Conservation (phyloP, 1,284 basidiomycete species). For the Erythrobasidium hasegawianum region DNA sequence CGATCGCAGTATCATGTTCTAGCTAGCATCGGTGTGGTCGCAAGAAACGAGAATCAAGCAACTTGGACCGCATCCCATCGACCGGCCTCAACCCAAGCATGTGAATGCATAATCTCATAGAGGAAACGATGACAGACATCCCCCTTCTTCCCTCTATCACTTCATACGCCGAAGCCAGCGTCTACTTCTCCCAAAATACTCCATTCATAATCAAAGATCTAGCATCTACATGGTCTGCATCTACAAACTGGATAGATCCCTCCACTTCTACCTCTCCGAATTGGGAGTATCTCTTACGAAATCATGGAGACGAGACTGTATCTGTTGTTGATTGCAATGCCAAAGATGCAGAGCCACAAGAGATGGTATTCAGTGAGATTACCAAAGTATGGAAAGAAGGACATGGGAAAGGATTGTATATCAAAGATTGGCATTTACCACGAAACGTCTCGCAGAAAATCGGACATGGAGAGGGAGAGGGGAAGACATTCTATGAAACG, state of each 20-base stretch:
- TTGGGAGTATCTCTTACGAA: conserved; percentile 14
- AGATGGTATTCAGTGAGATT: conserved; percentile 49
- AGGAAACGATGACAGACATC: conserved; percentile 4
- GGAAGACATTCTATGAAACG: conserved; percentile 51
- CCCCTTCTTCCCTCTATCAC: conserved; percentile 14
- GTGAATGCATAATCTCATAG: too few species aligned
- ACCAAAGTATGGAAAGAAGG: conserved; percentile 50
- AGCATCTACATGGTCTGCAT: conserved; percentile 11
- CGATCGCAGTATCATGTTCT: too few species aligned
- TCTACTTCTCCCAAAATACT: conserved; percentile 18
- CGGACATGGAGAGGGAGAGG: too few species aligned
- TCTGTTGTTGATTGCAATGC: conserved; percentile 24
- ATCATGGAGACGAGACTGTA: conserved; percentile 26
- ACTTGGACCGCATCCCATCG: too few species aligned
- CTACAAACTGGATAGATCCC: conserved; percentile 14
- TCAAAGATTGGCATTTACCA: conserved; percentile 59
- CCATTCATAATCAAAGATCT: conserved; percentile 28
- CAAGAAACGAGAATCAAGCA: too few species aligned
- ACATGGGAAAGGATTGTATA: conserved; percentile 50
- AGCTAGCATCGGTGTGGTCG: too few species aligned
- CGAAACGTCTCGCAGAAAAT: conserved; percentile 45
- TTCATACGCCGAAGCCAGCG: conserved; percentile 2
- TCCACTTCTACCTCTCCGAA: conserved; percentile 3
- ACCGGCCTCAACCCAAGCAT: too few species aligned
- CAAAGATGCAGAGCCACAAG: conserved; percentile 13